phyloP scores from a whole-genome alignment of 345 rosid species.

The Eucalyptus leucophloia region DNA sequence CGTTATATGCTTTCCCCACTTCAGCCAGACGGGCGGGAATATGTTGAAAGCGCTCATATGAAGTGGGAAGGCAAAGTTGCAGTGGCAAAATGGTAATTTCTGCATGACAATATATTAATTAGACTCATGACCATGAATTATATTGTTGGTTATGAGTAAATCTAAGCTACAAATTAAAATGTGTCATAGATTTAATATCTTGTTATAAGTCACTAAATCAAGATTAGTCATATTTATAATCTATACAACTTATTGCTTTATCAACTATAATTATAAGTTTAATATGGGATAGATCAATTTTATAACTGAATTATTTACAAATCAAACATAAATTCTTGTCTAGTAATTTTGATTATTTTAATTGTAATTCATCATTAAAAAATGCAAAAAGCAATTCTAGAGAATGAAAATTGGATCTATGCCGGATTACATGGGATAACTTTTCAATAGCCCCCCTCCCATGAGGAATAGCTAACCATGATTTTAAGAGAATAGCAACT shows the following conservation, averaged over 20 bases:
- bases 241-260: background rate
- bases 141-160: background rate
- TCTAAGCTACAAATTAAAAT: background rate
- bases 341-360: background rate
- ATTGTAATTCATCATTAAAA: background rate
- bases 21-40: too few species aligned
- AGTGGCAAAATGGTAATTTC: background rate
- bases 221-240: background rate
- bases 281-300: background rate
- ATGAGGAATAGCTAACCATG: background rate
- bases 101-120: background rate
- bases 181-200: background rate
- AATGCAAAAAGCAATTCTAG: too few species aligned
- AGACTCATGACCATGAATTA: background rate
- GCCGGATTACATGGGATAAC: background rate
- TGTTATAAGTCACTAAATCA: background rate
- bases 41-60: background rate
- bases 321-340: background rate
- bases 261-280: background rate
- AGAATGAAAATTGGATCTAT: too few species aligned
- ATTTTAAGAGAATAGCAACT: too few species aligned
- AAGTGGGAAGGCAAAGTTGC: background rate
- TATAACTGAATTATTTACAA: background rate
- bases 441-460: too few species aligned
- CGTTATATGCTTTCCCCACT: background rate